Conservation (phyloP, 2,329 filamentous ascomycete genomes). For the Dothideomycetes sp. region DNA sequence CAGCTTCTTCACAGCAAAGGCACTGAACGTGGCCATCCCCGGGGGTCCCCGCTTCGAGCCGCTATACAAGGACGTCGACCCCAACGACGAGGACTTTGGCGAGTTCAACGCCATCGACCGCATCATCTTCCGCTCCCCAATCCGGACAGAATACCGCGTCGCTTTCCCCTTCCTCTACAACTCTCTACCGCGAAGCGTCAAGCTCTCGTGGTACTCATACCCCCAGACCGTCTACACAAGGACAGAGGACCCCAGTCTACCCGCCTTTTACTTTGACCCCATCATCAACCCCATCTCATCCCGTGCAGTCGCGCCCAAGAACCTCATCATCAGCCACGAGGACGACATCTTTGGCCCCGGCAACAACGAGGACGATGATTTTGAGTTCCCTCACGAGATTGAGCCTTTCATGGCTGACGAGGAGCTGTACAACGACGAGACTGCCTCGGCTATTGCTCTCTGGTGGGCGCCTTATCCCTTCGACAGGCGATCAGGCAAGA, state of each 20-base stretch:
- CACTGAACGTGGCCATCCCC: constrained; percentile 93
- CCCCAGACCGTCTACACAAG: constrained; percentile 87
- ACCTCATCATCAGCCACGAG: constrained; percentile 83
- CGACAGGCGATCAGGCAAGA: constrained; percentile 81
- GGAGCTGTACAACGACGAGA: constrained; percentile 79
- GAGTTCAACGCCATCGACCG: constrained; percentile 99
- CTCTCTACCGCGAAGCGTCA: constrained; percentile 85
- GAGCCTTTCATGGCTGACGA: constrained; percentile 87
- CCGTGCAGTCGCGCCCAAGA: constrained; percentile 85
- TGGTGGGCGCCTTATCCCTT: constrained; percentile 99
- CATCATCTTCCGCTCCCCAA: constrained; percentile 93
- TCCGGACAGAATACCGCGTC: constrained; percentile 90
- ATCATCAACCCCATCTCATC: constrained; percentile 96
- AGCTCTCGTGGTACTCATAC: constrained; percentile 85
- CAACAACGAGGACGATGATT: constrained; percentile 58
- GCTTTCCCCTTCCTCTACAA: constrained; percentile 95
- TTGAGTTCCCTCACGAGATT: constrained; percentile 66
- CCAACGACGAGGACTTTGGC: constrained; percentile 97
- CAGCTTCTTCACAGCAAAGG: constrained; percentile 92
- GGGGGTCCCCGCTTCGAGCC: constrained; percentile 95
- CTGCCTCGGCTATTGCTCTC: constrained; percentile 77
- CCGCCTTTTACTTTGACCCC: constrained; percentile 97
- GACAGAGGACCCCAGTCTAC: constrained; percentile 77
- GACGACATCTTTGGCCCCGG: constrained; percentile 83
- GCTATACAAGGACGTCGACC: constrained; percentile 95